A percentile compares a stretch with the other conserved stretches of the same genome.
Evolutionary conservation across 1,139 yeast species (phyloP).

Genomic region (Candida sp.): DNA sequence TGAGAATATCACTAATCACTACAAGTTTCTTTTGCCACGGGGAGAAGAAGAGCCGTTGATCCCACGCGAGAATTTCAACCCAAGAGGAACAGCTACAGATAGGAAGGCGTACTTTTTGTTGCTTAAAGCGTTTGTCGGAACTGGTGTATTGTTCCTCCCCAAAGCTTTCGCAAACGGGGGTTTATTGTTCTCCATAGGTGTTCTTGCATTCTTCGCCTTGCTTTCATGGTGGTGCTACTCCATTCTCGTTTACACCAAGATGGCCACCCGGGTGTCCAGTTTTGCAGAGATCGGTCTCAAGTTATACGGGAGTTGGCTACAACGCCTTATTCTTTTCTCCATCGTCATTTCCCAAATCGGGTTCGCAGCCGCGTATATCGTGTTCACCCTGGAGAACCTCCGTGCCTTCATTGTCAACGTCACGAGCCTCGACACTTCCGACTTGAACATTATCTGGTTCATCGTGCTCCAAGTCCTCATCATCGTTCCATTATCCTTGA

Average conservation of each 20-base stretch:
- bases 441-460: conserved; percentile 42
- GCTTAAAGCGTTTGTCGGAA: conserved; percentile 92
- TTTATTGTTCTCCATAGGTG: conserved; percentile 66
- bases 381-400: conserved; percentile 89
- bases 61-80: conserved; percentile 21
- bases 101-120: conserved; percentile 64
- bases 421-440: conserved; percentile 32
- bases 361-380: conserved; percentile 94
- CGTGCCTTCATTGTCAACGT: conserved; percentile 63
- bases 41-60: conserved; percentile 54
- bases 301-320: conserved; percentile 73
- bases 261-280: conserved; percentile 65
- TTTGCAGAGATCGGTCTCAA: conserved; percentile 89
- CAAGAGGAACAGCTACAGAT: conserved; percentile 67
- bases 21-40: conserved; percentile 27
- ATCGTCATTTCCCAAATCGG: conserved; percentile 92
- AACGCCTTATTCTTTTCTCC: conserved; percentile 71
- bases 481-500: conserved; percentile 81
- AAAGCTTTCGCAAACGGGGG: conserved; percentile 94
- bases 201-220: conserved; percentile 70
- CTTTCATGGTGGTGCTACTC: conserved; percentile 89
- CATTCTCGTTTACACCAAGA: conserved; percentile 65
- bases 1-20: conserved; percentile 60
- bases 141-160: conserved; percentile 95
- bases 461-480: conserved; percentile 70